Base-by-base conservation (phyloP, 345 rosid species). In the Boechera stricta region DNA sequence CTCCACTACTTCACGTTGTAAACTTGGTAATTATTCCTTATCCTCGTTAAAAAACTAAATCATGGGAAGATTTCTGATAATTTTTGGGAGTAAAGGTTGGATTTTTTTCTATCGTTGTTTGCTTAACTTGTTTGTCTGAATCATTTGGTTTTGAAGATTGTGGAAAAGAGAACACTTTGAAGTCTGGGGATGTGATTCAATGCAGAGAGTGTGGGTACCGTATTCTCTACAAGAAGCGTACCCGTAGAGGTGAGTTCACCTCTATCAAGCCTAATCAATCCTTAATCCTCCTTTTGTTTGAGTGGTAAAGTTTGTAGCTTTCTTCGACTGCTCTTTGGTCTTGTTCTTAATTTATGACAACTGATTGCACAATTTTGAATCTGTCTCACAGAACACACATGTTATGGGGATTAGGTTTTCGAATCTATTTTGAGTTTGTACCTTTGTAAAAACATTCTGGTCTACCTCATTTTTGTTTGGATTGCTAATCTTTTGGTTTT, bases 121-220 rank as follows among this genome's bases (percentile, higher is more conserved):
- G 84, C 0, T 61, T 31, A 1, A 49, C 16, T 28, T 36, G 7
- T 55, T 56, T 29, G 44, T 26, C 5, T 64, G 13, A 42, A 42
- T 61, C 2, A 6, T 32, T 35, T 41, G 61, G 55, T 58, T 72
- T 49, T 52, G 39, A 71, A 78, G 97, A 94, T 76, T 94, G 98
- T 77, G 98, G 98, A 36, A 83, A 86, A 78, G 98, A 92, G 76
- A 88, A 86, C 64, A 84, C 88, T 7, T 58, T 89, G 84, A 90
- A 90, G 91, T 69, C 89, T 1, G 98, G 91, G 4, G 97, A 92
- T 73, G 91, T 90, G 55, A 87, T 92, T n/a, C 95, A 92, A 67
- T 94, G 98, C 89, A 76, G 92, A 7, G 98, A 94, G 81, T 92
- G 98, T 58, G 98, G 98, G 35, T 90, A 90, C 73, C 97, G 98